Evolutionary conservation across 108 stramenopile genomes (phyloP), one percentile per base, ranked within the genome.

Genomic region (Skeletonema tropicum): DNA sequence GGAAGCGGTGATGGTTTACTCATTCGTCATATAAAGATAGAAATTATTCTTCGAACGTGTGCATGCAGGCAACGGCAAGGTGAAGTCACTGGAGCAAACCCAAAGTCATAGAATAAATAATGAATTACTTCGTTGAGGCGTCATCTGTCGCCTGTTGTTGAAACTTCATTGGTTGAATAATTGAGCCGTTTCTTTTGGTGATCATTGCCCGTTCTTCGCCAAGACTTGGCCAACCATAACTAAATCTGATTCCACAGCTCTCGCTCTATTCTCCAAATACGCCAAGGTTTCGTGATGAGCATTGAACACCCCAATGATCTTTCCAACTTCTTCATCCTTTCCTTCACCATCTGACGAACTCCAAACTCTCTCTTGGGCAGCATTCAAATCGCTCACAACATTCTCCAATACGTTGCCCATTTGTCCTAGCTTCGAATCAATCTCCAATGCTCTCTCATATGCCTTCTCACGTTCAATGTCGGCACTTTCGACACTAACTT

Each of bases 381-480:
- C 79, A 66, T 86, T 74, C 65, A 93, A 67, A 57, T 77, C 73
- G 32, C 64, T 69, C 36, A 90, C 66, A 2, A 83, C 87, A 38
- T 66, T 64, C 29, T 74, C 59, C 59, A 94, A 71, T 3, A 81
- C 66, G 62, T 80, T 71, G 25, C 60, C 46, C 60, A 92, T 73
- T 33, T 64, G 57, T 30, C 78, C 84, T 60, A 94, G 61, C 55
- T 68, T 79, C 0, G 68, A 70, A 60, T 90, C 89, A 3, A 90
- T 69, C 3, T 83, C 70, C 25, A 76, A 57, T 12, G 93, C 90
- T 33, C 63, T 77, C 64, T 80, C 73, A 66, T 92, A 94, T 42
- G 88, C 83, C 26, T 68, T 74, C 68, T 94, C 93, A 19, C 93
- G 89, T 61, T 90, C 85, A 17, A 86, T 55, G 52, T 94, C 93